phyloP scores from a whole-genome alignment of 371 early-diverging fungal species.

The Circinella minor region DNA sequence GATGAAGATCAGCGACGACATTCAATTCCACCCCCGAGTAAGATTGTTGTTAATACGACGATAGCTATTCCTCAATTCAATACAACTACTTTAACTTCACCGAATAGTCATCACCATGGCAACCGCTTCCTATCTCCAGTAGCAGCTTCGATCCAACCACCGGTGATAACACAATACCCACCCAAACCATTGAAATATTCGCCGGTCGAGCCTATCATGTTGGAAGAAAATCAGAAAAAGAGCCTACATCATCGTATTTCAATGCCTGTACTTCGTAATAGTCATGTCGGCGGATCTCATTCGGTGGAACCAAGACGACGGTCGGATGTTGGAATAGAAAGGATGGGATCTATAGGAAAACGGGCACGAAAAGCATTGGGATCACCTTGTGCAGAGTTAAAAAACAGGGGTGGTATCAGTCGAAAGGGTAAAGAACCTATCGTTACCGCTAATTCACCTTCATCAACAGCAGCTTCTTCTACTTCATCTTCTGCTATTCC shows the following conservation, averaged over 20 bases:
- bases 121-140: conserved; percentile 13
- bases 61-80: conserved; percentile 33
- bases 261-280: conserved; percentile 16
- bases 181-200: conserved; percentile 50
- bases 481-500: background rate
- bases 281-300: background rate
- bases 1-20: background rate
- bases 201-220: conserved; percentile 39
- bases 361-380: conserved; percentile 2
- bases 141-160: conserved; percentile 28
- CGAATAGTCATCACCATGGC: conserved; percentile 6
- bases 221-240: conserved; percentile 4
- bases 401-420: background rate
- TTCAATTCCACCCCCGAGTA: conserved; percentile 29
- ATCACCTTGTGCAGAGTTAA: background rate
- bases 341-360: conserved; percentile 8
- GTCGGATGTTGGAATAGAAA: conserved; percentile 11
- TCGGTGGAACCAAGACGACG: conserved; percentile 13
- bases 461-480: conserved; percentile 8
- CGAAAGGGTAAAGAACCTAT: conserved; percentile 20
- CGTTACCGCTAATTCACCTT: background rate
- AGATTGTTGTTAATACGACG: conserved; percentile 48
- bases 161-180: conserved; percentile 50
- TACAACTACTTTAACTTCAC: background rate
- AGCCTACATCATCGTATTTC: conserved; percentile 24